Conservation (phyloP, 208 protist species). For the Leishmania arabica region DNA sequence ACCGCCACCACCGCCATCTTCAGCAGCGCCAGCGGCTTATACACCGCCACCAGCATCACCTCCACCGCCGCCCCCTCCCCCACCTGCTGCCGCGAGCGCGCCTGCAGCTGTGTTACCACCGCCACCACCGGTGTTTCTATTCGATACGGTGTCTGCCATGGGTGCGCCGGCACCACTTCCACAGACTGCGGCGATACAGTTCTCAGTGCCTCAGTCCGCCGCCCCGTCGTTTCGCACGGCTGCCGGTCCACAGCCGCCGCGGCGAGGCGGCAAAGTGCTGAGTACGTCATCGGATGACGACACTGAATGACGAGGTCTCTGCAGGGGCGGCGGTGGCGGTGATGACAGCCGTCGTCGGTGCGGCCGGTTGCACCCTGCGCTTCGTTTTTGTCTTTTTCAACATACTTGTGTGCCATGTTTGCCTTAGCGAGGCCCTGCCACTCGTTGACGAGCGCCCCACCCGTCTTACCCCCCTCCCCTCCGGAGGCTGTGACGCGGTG, state of each 20-base stretch:
- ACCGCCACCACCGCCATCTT: constrained; percentile 3
- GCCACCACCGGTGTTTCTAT: constrained; percentile 20
- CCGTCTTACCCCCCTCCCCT: neutral
- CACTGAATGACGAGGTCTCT: neutral
- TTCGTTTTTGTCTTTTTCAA: neutral
- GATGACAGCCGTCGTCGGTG: neutral
- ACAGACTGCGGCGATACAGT: neutral
- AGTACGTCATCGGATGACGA: constrained; percentile 55
- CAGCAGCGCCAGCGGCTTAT: neutral
- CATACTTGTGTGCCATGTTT: neutral
- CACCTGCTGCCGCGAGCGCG: neutral
- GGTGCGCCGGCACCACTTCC: constrained; percentile 5
- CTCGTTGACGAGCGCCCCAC: neutral
- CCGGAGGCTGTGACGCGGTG: neutral
- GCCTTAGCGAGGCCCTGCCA: neutral
- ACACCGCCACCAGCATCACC: neutral
- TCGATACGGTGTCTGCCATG: constrained; percentile 8
- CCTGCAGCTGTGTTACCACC: neutral
- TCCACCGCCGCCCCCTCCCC: neutral
- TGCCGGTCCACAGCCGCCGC: constrained; percentile 10
- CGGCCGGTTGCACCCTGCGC: neutral
- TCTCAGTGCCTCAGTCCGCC: neutral
- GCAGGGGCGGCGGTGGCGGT: neutral
- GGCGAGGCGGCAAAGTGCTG: constrained; percentile 38
- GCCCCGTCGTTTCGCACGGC: neutral